Evolutionary conservation across 257 asterid species (phyloP), one percentile per base, ranked within the genome.

Genomic region (Gentiana macrophylla): DNA sequence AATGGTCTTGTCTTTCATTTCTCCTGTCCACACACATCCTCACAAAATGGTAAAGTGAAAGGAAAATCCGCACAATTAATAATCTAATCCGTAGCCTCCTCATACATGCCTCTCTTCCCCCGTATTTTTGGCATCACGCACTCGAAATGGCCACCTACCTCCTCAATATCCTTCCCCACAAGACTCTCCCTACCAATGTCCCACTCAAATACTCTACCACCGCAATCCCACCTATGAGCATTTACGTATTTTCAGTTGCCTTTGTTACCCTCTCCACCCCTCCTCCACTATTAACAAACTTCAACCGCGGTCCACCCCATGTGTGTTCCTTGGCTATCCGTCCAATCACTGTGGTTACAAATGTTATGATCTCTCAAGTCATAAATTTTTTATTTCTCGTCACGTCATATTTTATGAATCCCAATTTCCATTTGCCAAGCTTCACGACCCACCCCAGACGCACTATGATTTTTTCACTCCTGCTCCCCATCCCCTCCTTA

Each of bases 11-110:
- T 15, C 32, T 50, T 50, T 50, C 47, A 52, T 13, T 32, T 52
- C 15, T 32, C 58, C 2, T 65, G 64, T 33, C 58, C 59, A 6
- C 38, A 49, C 15, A 65, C 64, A 2, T 35, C 53, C 8, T 10
- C 34, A 11, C 57, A 66, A 66, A 66, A 66, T 35, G 57, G 61
- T 34, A 59, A 35, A 44, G 58, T 54, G 55, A 59, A 38, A 33
- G 60, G 38, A 50, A 50, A 24, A 51, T 50, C 9, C 1, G 15
- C 6, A 12, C 37, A 47, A 41, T 66, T 8, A 50, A 47, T 13
- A 46, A 56, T 9, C 46, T 58, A 11, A 34, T 57, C 36, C 51
- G 60, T 7, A 38, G 24, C 11, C 13, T 64, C 6, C 48, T 59
- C 0, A 46, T 50, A 6, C 65, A 52, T 3, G 50, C 55, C 3